These are phyloP conservation scores for Kodamaea fukazawae DNA, from an alignment of 805 yeast species.

Conservation along the genomic window DNA sequence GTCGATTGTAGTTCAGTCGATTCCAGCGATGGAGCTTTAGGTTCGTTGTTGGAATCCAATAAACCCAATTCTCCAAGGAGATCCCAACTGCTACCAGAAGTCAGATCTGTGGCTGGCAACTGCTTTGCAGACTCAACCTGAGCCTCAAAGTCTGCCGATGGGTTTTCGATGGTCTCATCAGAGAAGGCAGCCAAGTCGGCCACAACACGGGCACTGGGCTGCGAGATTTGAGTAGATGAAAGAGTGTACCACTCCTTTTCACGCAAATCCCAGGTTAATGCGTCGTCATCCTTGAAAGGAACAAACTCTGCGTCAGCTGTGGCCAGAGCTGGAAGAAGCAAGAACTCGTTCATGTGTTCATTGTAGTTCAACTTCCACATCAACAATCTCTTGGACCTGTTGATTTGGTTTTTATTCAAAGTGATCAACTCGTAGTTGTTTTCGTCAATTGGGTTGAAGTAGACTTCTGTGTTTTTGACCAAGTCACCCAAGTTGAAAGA, in stretches of 20 bases:
- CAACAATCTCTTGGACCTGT: slow-evolving; percentile 36
- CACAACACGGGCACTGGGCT: background rate
- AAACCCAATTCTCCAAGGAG: slow-evolving; percentile 19
- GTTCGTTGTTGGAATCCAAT: slow-evolving; percentile 4
- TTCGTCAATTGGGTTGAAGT: slow-evolving; percentile 26
- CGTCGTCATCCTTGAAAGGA: slow-evolving; percentile 31
- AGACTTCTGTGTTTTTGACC: slow-evolving; percentile 34
- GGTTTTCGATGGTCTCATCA: slow-evolving; percentile 15
- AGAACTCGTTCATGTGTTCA: slow-evolving; percentile 19
- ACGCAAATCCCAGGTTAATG: slow-evolving; percentile 28
- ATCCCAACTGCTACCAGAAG: slow-evolving; percentile 14
- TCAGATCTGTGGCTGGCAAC: slow-evolving; percentile 9
- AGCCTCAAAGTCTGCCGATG: slow-evolving; percentile 11
- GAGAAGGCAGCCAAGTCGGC: slow-evolving; percentile 14
- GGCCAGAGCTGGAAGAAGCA: slow-evolving; percentile 17
- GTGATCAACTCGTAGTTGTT: slow-evolving; percentile 33
- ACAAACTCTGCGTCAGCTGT: slow-evolving; percentile 13
- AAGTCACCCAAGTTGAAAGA: slow-evolving; percentile 24
- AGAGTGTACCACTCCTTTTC: slow-evolving; percentile 9
- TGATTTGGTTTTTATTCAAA: slow-evolving; percentile 25
- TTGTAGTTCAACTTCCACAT: slow-evolving; percentile 39
- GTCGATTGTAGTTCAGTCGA: background rate
- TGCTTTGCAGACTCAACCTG: slow-evolving; percentile 17
- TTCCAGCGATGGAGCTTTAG: no score
- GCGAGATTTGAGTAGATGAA: background rate